Percentiles rank a stretch among this genome's conserved stretches.
Evolutionary conservation across 768 basidiomycete species (phyloP).

Genomic region (Termitomyces sp.): DNA sequence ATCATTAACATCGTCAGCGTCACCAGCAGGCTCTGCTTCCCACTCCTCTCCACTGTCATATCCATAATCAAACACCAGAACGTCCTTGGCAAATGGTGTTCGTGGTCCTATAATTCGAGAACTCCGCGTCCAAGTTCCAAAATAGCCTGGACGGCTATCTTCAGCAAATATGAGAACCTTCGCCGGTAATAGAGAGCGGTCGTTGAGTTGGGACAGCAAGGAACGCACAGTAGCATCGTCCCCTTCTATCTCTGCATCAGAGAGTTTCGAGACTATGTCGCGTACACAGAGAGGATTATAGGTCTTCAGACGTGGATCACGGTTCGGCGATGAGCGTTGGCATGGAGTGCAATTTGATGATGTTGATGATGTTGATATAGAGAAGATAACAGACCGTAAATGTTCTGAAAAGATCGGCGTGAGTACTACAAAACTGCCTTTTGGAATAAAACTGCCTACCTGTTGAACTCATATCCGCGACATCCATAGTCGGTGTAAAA

Average conservation of each 20-base stretch:
- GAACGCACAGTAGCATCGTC: slow-evolving; percentile 66
- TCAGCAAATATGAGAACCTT: slow-evolving; percentile 84
- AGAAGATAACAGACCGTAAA: slow-evolving; percentile 31
- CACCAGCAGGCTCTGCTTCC: slow-evolving; percentile 84
- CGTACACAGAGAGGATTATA: slow-evolving; percentile 34
- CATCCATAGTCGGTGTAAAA: slow-evolving; percentile 16
- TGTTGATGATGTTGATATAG: slow-evolving; percentile 26
- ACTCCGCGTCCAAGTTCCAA: slow-evolving; percentile 89
- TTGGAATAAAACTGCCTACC: slow-evolving; percentile 27
- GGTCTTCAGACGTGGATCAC: slow-evolving; percentile 29
- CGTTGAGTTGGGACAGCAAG: slow-evolving; percentile 56
- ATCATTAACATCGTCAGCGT: slow-evolving; percentile 71
- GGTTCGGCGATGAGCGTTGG: slow-evolving; percentile 13
- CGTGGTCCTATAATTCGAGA: slow-evolving; percentile 80
- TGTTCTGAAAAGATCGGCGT: slow-evolving; percentile 28
- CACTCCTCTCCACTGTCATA: slow-evolving; percentile 97
- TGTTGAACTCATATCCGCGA: slow-evolving; percentile 32
- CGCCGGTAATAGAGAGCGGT: slow-evolving; percentile 60
- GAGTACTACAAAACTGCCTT: background rate
- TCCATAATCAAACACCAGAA: slow-evolving; percentile 76
- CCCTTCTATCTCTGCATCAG: slow-evolving; percentile 74
- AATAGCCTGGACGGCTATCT: slow-evolving; percentile 89
- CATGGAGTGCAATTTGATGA: slow-evolving; percentile 18
- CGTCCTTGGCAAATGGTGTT: slow-evolving; percentile 77
- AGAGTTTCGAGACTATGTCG: slow-evolving; percentile 57